phyloP scores from a whole-genome alignment of 768 basidiomycete species.

The Sarcomyxa edulis region DNA sequence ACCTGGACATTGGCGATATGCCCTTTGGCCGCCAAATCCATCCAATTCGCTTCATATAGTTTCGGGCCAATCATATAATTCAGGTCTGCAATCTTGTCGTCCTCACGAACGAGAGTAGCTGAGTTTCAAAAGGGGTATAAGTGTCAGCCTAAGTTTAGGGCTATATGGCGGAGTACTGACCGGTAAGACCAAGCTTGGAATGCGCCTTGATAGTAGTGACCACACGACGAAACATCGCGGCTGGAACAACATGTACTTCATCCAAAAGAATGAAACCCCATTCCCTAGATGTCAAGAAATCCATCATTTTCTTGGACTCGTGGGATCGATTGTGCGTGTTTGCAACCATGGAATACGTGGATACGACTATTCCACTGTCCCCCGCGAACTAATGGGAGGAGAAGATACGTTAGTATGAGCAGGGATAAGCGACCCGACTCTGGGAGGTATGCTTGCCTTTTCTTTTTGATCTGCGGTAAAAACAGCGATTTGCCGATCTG shows the following conservation, averaged over 20 bases:
- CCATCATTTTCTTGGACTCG: slow-evolving; percentile 99
- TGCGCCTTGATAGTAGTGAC: slow-evolving; percentile 99
- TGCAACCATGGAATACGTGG: slow-evolving; percentile 99
- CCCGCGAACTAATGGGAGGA: slow-evolving; percentile 79
- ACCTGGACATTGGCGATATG: slow-evolving; percentile 99
- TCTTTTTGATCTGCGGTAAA: slow-evolving; percentile 99
- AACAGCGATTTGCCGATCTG: slow-evolving; percentile 92
- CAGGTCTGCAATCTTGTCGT: slow-evolving; percentile 97
- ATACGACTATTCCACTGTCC: slow-evolving; percentile 96
- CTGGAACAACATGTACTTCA: slow-evolving; percentile 98
- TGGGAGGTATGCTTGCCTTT: slow-evolving; percentile 68
- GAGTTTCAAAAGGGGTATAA: no score
- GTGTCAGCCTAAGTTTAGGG: slow-evolving; percentile 1
- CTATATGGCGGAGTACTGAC: slow-evolving; percentile 41
- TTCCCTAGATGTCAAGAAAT: slow-evolving; percentile 94
- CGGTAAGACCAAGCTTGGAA: slow-evolving; percentile 95
- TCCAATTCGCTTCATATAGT: slow-evolving; percentile 99
- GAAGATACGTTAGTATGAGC: slow-evolving; percentile 7
- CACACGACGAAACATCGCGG: slow-evolving; percentile 96
- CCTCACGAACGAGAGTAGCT: slow-evolving; percentile 98
- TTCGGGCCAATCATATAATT: slow-evolving; percentile 99
- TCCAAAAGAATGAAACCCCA: slow-evolving; percentile 99
- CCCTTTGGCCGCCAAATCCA: slow-evolving; percentile 98
- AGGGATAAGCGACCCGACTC: no score
- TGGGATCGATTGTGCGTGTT: slow-evolving; percentile 99